Evolutionary conservation across 495 filamentous ascomycete genomes (phyloP), one percentile per base, ranked within the genome.

Genomic region (Cenococcum geophilum): DNA sequence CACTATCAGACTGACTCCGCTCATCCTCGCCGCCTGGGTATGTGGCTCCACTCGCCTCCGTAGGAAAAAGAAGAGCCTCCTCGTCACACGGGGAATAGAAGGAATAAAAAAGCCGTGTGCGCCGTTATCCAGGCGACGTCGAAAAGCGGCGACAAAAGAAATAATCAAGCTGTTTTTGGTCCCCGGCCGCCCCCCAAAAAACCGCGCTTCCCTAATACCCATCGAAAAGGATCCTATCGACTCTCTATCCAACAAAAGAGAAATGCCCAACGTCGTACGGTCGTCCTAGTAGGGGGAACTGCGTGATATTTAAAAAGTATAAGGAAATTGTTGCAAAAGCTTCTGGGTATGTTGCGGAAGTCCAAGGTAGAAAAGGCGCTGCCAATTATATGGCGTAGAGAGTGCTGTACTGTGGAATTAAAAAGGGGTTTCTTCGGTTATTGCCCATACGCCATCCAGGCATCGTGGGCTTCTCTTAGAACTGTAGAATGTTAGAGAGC

Each of bases 401-500:
- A 8, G 25, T 45, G 12, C 14, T 45, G 12, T 45, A 10, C 18
- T 45, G 11, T 18, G 40, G 40, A 16, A 18, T 45, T 25, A 16
- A 25, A 22, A 16, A 20, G n/a, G n/a, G n/a, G n/a, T 23, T 23
- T 23, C 8, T 23, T 5, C 5, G 6, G 25, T 52, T 52, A 52
- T 62, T 68, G 66, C 25, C 42, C 55, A 48, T 68, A 68, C 1
- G 62, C 66, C 22, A 62, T 61, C 68, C 68, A 70, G 27, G 65
- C 65, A 37, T 65, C 65, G 27, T 70, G 63, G 25, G 68, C 65
- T 59, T 70, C 62, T 61, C 62, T 45, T 32, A 70, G 35, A 21
- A 70, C 68, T 70, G 8, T 1, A 50, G 18, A 12, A 5, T 32
- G 59, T 65, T 47, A 64, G 61, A 40, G 16, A n/a, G 16, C 22